Conservation (phyloP, 345 rosid species). For the Gossypioides kirkii region DNA sequence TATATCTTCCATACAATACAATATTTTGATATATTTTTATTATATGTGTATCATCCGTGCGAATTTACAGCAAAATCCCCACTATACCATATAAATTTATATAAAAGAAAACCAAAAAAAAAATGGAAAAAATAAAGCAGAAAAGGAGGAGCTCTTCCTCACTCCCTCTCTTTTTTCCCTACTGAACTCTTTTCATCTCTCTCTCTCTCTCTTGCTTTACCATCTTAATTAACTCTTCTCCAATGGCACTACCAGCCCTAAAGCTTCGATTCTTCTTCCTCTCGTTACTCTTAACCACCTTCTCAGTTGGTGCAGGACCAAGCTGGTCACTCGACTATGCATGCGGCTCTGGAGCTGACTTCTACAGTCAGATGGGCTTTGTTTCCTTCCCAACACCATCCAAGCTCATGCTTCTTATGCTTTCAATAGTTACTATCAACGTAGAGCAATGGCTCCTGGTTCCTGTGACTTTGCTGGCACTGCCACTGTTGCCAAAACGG, state of each 20-base stretch:
- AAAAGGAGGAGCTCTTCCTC: too few species aligned
- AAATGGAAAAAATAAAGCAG: too few species aligned
- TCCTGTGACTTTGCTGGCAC: slow-evolving; percentile 80
- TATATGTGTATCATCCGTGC: too few species aligned
- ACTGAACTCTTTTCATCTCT: too few species aligned
- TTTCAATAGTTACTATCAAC: slow-evolving; percentile 70
- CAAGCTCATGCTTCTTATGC: slow-evolving; percentile 81
- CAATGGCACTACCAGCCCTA: slow-evolving; percentile 14
- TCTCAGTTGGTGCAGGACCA: slow-evolving; percentile 9
- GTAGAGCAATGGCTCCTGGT: slow-evolving; percentile 61
- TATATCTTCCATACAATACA: too few species aligned
- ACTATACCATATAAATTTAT: too few species aligned
- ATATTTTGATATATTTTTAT: too few species aligned
- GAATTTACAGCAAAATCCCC: too few species aligned
- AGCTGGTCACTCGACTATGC: slow-evolving; percentile 76
- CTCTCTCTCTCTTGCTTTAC: slow-evolving; percentile 17
- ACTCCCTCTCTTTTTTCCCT: too few species aligned
- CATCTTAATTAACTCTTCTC: slow-evolving; percentile 13
- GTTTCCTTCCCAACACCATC: slow-evolving; percentile 63
- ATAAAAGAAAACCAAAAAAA: too few species aligned
- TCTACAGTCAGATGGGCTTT: slow-evolving; percentile 43
- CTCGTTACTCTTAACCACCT: background rate
- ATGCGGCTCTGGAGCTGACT: slow-evolving; percentile 68
- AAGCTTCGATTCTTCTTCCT: background rate
- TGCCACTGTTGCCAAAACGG: slow-evolving; percentile 61